Percentiles rank a stretch among this genome's conserved stretches.
phyloP scores from a whole-genome alignment of 352 stramenopile genomes.

The Pythium monospermum region DNA sequence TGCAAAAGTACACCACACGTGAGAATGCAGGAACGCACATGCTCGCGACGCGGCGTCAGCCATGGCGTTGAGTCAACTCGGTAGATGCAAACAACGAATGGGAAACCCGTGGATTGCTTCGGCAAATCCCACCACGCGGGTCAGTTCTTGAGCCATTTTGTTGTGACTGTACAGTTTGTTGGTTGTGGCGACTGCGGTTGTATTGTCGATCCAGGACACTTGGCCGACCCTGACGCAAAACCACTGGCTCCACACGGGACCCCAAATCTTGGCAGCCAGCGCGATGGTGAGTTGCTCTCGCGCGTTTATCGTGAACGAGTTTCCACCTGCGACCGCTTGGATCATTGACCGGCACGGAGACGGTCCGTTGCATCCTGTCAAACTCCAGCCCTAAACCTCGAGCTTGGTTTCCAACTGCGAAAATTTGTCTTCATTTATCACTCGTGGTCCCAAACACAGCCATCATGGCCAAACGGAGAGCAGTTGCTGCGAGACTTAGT shows the following conservation, averaged over 20 bases:
- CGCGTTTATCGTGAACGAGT: conserved; percentile 27
- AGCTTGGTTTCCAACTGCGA: conserved; percentile 13
- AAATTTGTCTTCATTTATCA: conserved; percentile 30
- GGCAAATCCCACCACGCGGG: conserved; percentile 17
- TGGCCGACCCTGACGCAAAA: not conserved
- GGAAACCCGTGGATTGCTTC: conserved; percentile 17
- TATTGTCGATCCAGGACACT: conserved; percentile 28
- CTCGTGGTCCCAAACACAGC: conserved; percentile 13
- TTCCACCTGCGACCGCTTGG: too few relatives aligned
- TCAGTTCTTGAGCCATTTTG: conserved; percentile 23
- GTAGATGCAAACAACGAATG: conserved; percentile 8
- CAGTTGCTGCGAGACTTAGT: conserved; percentile 6
- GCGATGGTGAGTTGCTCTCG: conserved; percentile 26
- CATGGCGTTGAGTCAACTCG: conserved; percentile 16
- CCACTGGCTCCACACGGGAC: not conserved
- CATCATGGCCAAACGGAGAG: conserved; percentile 14
- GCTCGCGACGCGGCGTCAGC: conserved; percentile 17
- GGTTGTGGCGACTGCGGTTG: conserved; percentile 8
- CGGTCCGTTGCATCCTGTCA: conserved; percentile 7
- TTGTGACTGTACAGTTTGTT: conserved; percentile 14
- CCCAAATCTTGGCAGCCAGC: conserved; percentile 18
- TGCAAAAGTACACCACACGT: not conserved
- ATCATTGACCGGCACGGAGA: conserved; percentile 16
- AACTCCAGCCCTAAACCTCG: conserved; percentile 15
- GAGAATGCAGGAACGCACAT: not conserved